phyloP scores from a whole-genome alignment of 1,284 basidiomycete species.

The Exobasidium rhododendri region DNA sequence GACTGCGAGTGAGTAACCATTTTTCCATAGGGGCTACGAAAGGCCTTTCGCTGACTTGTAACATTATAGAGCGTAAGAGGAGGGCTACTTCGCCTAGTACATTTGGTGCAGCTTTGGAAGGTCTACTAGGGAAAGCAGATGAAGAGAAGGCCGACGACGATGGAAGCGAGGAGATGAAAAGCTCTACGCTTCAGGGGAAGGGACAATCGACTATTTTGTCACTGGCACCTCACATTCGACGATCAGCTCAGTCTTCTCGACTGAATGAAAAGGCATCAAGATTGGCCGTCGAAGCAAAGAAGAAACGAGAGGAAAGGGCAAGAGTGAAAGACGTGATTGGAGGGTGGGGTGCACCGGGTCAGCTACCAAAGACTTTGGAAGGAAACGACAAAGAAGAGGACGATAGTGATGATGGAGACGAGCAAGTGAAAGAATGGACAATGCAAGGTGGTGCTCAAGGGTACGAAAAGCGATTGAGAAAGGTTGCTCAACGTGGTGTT shows the following conservation, averaged over 20 bases:
- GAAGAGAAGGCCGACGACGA: background rate
- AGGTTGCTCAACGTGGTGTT: conserved; percentile 52
- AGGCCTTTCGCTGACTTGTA: too few relatives aligned
- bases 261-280: conserved; percentile 48
- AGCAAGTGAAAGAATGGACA: conserved; percentile 23
- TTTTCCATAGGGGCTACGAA: too few relatives aligned
- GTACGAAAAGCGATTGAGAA: conserved; percentile 47
- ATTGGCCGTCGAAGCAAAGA: conserved; percentile 41
- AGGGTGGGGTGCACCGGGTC: conserved; percentile 51
- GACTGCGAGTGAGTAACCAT: conserved; percentile 8
- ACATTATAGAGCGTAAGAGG: background rate
- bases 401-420: conserved; percentile 14
- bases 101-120: background rate
- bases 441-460: conserved; percentile 40
- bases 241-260: conserved; percentile 36
- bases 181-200: background rate
- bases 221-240: conserved; percentile 47
- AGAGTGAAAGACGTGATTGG: conserved; percentile 51
- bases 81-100: conserved; percentile 1
- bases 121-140: conserved; percentile 2
- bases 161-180: conserved; percentile 2
- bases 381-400: conserved; percentile 28
- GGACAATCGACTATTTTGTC: conserved; percentile 38
- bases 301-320: conserved; percentile 41
- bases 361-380: conserved; percentile 31